Percentiles rank a stretch among this genome's conserved stretches.
These are phyloP conservation scores for Oryza australiensis DNA, from an alignment of 176 grass and related monocot species.

Conservation along the genomic window DNA sequence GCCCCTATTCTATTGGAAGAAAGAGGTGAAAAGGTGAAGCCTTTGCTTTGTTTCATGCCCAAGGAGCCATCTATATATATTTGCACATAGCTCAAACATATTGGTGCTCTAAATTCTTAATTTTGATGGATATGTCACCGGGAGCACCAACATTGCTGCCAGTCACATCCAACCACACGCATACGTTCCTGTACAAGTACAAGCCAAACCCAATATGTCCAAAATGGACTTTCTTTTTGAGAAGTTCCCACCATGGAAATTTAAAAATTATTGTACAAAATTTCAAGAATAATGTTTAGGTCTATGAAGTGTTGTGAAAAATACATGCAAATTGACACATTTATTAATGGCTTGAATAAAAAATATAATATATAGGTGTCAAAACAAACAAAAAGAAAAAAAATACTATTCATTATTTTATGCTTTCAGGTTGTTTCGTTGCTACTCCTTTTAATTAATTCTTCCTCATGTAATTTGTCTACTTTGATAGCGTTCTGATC, in stretches of 20 bases:
- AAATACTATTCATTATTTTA: neutral
- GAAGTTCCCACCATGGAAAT: neutral
- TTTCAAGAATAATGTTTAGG: neutral
- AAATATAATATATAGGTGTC: neutral
- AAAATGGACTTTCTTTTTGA: neutral
- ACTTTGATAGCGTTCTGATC: neutral
- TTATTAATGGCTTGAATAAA: neutral
- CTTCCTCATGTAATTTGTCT: neutral
- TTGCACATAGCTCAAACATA: slow-evolving; percentile 57
- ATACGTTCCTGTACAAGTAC: neutral
- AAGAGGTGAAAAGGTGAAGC: slow-evolving; percentile 36
- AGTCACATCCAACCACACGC: slow-evolving; percentile 19
- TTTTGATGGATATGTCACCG: slow-evolving; percentile 53
- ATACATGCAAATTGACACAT: neutral
- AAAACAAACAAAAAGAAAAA: neutral
- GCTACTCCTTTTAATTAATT: neutral
- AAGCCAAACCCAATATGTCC: slow-evolving; percentile 32
- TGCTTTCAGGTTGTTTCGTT: neutral
- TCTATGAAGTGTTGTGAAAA: neutral
- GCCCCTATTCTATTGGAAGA: slow-evolving; percentile 43
- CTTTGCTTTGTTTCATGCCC: slow-evolving; percentile 51
- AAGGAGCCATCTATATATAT: slow-evolving; percentile 33
- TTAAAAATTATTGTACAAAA: neutral
- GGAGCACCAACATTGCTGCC: slow-evolving; percentile 48
- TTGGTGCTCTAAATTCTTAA: slow-evolving; percentile 45